Evolutionary conservation across 345 rosid genomes (phyloP).

Genomic region (Arabidopsis arenosa): DNA sequence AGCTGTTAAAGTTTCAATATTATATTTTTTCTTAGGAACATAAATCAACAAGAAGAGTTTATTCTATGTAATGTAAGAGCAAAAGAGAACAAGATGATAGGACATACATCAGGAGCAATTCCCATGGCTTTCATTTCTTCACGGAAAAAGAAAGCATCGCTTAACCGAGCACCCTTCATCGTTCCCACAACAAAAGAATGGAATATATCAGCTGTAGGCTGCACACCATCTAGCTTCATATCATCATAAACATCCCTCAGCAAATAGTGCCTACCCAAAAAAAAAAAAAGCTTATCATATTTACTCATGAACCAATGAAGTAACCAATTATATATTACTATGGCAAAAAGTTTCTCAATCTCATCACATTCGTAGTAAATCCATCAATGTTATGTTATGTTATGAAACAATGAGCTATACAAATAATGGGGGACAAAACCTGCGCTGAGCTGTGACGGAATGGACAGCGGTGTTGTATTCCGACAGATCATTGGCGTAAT

Average conservation of each 20-base stretch:
- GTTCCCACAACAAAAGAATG: slow-evolving; percentile 82
- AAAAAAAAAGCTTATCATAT: not conserved
- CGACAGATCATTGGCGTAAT: slow-evolving; percentile 72
- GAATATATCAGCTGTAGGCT: slow-evolving; percentile 77
- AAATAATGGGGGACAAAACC: slow-evolving; percentile 42
- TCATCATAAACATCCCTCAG: slow-evolving; percentile 89
- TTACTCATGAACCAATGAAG: not conserved
- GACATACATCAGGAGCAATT: slow-evolving; percentile 85
- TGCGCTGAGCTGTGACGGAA: slow-evolving; percentile 69
- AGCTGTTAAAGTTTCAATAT: slow-evolving; percentile 3
- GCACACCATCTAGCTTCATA: slow-evolving; percentile 93
- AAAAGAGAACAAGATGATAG: not conserved
- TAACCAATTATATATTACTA: not conserved
- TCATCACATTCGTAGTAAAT: not conserved
- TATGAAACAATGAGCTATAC: not conserved
- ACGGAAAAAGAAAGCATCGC: slow-evolving; percentile 79
- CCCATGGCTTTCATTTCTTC: slow-evolving; percentile 93
- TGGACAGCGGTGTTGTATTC: slow-evolving; percentile 80
- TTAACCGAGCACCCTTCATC: slow-evolving; percentile 87
- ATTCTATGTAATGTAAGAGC: not conserved
- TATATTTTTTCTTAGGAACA: not conserved
- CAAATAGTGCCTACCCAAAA: slow-evolving; percentile 55
- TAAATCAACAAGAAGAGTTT: not conserved
- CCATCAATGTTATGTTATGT: not conserved
- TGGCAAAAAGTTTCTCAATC: not conserved